Percentiles rank a stretch among this genome's conserved stretches.
Conservation (phyloP, 164 flowering plant genomes). For the Stephania yunnanensis region DNA sequence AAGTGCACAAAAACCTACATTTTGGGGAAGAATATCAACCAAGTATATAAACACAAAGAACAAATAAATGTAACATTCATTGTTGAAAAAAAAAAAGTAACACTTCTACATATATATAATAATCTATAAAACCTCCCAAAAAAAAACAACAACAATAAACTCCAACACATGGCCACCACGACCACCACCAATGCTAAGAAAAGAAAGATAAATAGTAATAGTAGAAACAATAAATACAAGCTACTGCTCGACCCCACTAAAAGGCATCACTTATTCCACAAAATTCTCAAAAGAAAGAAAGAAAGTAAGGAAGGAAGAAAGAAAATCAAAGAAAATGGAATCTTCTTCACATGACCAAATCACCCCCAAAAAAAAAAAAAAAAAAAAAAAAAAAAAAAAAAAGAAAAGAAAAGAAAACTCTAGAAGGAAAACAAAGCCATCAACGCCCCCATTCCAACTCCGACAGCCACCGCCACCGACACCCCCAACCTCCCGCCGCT, state of each 20-base stretch:
- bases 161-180: background rate
- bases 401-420: constrained; percentile 8
- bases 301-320: background rate
- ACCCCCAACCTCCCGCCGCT: constrained; percentile 23
- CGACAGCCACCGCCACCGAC: constrained; percentile 15
- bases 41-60: no score
- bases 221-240: background rate
- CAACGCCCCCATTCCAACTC: constrained; percentile 23
- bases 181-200: background rate
- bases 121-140: background rate
- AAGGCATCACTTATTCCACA: constrained; percentile 10
- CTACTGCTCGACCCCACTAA: background rate
- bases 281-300: constrained; percentile 6
- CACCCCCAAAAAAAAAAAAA: no score
- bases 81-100: no score
- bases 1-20: no score
- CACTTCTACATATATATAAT: background rate
- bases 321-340: background rate
- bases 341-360: background rate
- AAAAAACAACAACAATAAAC: background rate
- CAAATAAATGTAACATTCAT: no score
- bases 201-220: no score
- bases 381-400: no score
- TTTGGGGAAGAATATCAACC: no score
- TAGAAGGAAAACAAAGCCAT: constrained; percentile 4